Evolutionary conservation across 495 filamentous ascomycete genomes (phyloP), one percentile per base, ranked within the genome.

Genomic region (Penicillium alfredii): DNA sequence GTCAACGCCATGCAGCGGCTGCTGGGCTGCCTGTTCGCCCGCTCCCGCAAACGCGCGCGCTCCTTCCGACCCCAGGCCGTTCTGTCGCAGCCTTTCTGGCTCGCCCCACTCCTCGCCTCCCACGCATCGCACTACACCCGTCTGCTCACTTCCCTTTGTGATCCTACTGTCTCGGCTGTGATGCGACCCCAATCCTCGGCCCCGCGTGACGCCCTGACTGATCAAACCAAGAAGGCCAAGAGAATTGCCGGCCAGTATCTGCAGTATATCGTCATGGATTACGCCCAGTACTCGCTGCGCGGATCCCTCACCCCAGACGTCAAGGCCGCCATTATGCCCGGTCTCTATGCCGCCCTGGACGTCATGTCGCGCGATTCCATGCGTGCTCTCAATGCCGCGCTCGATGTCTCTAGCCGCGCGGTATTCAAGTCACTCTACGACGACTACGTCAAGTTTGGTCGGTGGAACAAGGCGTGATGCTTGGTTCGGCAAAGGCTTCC

Each of bases 101-200:
- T 73, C 42, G 64, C 47, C 44, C 68, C 45, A 36, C 38, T 66
- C 41, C 35, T 61, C 8, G 62, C 73, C 20, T 55, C 57, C 1
- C 73, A 87, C 38, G 81, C 82, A 4, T 61, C 69, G 25, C 66
- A 71, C 17, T 87, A 80, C 56, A 68, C 83, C 5, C 77, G 86
- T 4, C 71, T 93, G 16, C 64, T 95, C 19, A 83, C 78, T 4
- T 71, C 83, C 3, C 73, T 94, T 35, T 88, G 83, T 56, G 82
- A 89, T 35, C 88, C 88, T 9, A 83, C 80, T 9, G 75, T 76
- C 10, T 87, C 80, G 0, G 82, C 82, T 4, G 80, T 88, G 1
- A 64, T 79, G 4, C 66, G 72, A 9, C 57, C 67, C 1, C 67
- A 60, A 28, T 46, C 58, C 7, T 50, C 54, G 12, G 43, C 45